phyloP scores from a whole-genome alignment of 495 filamentous ascomycete genomes.

The Xylaria flabelliformis region DNA sequence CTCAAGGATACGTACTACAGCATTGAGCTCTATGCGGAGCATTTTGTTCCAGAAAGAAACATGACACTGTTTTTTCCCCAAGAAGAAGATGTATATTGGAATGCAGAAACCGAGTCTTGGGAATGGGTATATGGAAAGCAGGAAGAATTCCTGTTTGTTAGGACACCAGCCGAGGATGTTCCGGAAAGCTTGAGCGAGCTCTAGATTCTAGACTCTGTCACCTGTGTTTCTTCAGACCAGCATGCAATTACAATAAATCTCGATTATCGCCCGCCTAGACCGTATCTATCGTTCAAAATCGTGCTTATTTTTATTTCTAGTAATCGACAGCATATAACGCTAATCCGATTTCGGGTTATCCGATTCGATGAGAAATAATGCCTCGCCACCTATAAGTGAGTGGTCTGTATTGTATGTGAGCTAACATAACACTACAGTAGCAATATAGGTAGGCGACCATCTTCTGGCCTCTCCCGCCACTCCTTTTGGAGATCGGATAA shows the following conservation, averaged over 20 bases:
- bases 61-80: slow-evolving; percentile 49
- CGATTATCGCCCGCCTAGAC: too few species aligned
- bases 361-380: background rate
- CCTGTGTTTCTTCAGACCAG: background rate
- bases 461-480: background rate
- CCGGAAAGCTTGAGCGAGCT: slow-evolving; percentile 27
- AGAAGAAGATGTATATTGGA: slow-evolving; percentile 54
- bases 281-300: background rate
- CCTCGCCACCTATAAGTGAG: background rate
- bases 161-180: slow-evolving; percentile 31
- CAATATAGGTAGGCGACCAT: background rate
- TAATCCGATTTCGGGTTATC: background rate
- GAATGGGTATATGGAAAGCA: slow-evolving; percentile 55
- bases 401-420: background rate
- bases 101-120: slow-evolving; percentile 41
- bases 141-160: slow-evolving; percentile 50
- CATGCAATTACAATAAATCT: background rate
- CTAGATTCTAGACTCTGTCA: background rate
- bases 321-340: background rate
- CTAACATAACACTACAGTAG: background rate
- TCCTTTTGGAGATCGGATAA: background rate
- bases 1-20: slow-evolving; percentile 54
- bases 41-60: slow-evolving; percentile 53
- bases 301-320: background rate
- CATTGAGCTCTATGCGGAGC: slow-evolving; percentile 53